Percentiles rank a stretch among this genome's conserved stretches.
Conservation (phyloP, 495 filamentous ascomycete genomes). For the Talaromyces liani region DNA sequence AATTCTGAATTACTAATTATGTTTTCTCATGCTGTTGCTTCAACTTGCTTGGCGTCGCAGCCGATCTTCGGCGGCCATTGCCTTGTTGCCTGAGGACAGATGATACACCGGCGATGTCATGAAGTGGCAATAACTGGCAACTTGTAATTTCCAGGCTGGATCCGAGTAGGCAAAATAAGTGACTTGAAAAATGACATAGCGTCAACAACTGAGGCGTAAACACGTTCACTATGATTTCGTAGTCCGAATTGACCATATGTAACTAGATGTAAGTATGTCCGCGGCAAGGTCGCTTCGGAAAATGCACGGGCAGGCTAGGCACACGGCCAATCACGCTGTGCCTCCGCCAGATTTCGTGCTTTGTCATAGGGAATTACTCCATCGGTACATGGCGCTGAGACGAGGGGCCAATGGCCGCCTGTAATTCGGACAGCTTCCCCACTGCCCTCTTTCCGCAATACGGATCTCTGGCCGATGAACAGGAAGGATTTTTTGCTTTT, state of each 20-base stretch:
- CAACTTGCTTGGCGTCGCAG: neutral
- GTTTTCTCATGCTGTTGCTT: neutral
- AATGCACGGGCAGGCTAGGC: neutral
- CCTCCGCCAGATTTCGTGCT: neutral
- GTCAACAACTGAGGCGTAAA: neutral
- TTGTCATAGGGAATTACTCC: neutral
- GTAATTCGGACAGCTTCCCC: neutral
- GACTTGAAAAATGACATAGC: neutral
- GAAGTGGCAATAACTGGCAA: neutral
- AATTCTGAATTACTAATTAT: neutral
- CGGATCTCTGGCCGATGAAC: neutral
- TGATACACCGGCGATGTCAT: neutral
- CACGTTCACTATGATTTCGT: too few relatives aligned
- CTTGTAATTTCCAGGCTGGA: too few relatives aligned
- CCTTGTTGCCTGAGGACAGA: neutral
- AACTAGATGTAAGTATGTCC: neutral
- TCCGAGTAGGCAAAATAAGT: neutral
- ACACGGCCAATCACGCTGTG: neutral
- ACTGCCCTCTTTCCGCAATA: neutral
- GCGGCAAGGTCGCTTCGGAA: neutral
- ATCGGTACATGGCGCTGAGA: neutral
- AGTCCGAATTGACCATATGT: too few relatives aligned
- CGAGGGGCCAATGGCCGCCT: neutral
- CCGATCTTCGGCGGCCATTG: neutral
- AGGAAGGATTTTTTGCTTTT: constrained; percentile 2